These are phyloP conservation scores for Herpotrichia juniperi DNA, from an alignment of 2,329 filamentous ascomycete species.

Conservation along the genomic window DNA sequence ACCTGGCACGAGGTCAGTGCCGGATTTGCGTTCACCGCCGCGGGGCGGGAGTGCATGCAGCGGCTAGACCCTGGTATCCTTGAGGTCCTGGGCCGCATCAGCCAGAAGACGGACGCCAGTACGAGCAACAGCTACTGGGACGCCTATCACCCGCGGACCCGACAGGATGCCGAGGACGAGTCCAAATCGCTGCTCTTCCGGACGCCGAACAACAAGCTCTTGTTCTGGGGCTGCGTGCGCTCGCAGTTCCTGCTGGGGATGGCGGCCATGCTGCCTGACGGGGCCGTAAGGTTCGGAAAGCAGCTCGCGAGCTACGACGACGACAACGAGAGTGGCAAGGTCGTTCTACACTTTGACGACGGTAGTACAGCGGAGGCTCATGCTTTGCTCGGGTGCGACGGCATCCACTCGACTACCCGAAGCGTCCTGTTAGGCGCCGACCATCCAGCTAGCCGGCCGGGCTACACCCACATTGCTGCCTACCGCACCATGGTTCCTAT, in stretches of 20 bases:
- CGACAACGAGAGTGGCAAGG: not conserved
- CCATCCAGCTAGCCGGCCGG: constrained; percentile 7
- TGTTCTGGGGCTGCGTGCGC: too few relatives aligned
- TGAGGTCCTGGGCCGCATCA: constrained; percentile 2
- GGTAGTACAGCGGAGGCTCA: constrained; percentile 49
- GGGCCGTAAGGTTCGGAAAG: too few relatives aligned
- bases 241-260: too few relatives aligned
- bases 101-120: constrained; percentile 1
- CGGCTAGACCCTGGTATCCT: constrained; percentile 4
- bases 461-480: constrained; percentile 14
- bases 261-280: too few relatives aligned
- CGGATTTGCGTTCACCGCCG: constrained; percentile 6
- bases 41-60: constrained; percentile 9
- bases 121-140: constrained; percentile 11
- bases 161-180: not conserved
- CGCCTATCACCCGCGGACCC: not conserved
- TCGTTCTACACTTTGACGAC: constrained; percentile 52
- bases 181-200: constrained; percentile 8
- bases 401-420: constrained; percentile 41
- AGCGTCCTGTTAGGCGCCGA: not conserved
- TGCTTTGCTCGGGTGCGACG: constrained; percentile 53
- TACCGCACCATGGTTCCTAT: constrained; percentile 29
- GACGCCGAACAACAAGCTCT: not conserved
- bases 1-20: constrained; percentile 9
- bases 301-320: not conserved